Evolutionary conservation across 1,284 basidiomycete genomes (phyloP).

Genomic region (Inonotus obliquus): DNA sequence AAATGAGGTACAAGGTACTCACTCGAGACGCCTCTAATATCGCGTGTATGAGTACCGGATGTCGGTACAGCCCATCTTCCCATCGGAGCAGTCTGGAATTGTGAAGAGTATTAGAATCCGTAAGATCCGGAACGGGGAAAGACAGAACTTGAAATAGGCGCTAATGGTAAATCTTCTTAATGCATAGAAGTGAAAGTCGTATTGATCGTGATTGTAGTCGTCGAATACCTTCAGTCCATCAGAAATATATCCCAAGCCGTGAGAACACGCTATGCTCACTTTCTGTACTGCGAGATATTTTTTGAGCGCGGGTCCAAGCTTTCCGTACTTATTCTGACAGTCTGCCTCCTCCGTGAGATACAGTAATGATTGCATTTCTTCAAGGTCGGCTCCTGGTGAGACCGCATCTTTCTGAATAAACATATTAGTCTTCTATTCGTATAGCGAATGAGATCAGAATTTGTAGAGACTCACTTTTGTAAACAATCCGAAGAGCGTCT

Average conservation of each 20-base stretch:
- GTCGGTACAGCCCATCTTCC: constrained; percentile 76
- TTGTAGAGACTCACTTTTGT: constrained; percentile 71
- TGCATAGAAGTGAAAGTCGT: constrained; percentile 97
- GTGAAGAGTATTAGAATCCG: not conserved
- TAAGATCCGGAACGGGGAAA: not conserved
- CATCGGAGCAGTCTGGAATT: constrained; percentile 66
- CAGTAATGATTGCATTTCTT: constrained; percentile 95
- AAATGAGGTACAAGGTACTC: constrained; percentile 6
- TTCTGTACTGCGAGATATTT: constrained; percentile 76
- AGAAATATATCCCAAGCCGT: not conserved
- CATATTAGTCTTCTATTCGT: not conserved
- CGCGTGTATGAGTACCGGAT: constrained; percentile 75
- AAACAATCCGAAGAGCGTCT: constrained; percentile 73
- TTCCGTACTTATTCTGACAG: constrained; percentile 60
- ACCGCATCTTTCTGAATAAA: constrained; percentile 72
- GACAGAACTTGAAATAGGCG: constrained; percentile 72
- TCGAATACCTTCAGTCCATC: constrained; percentile 61
- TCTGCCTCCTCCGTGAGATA: constrained; percentile 86
- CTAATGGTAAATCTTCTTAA: constrained; percentile 86
- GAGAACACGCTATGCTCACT: constrained; percentile 35
- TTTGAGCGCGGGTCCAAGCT: constrained; percentile 83
- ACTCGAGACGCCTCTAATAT: constrained; percentile 67
- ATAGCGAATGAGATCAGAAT: not conserved
- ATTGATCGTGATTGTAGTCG: constrained; percentile 93
- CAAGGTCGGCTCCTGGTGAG: constrained; percentile 75